A percentile compares a stretch with the other conserved stretches of the same genome.
Conservation (phyloP, 306 rosid species). For the Mucuna pruriens region DNA sequence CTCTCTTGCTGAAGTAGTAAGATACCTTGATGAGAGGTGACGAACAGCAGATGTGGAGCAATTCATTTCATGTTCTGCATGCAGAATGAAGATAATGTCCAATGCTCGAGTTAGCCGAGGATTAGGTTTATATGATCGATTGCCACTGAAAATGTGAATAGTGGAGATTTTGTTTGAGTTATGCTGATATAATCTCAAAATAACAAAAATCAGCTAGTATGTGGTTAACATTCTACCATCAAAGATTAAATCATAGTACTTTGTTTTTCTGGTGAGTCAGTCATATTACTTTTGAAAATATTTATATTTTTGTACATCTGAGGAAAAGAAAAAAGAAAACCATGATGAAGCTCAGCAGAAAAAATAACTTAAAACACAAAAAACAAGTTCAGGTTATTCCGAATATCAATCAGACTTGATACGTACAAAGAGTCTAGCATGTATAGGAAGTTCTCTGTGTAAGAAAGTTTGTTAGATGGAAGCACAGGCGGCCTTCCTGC, state of each 20-base stretch:
- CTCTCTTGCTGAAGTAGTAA: not conserved
- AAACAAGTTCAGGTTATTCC: not conserved
- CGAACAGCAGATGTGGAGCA: slow-evolving; percentile 91
- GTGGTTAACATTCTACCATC: not conserved
- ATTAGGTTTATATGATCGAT: slow-evolving; percentile 81
- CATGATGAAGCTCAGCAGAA: not conserved
- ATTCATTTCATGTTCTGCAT: slow-evolving; percentile 97
- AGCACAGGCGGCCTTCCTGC: slow-evolving; percentile 94
- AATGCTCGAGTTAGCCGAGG: slow-evolving; percentile 80
- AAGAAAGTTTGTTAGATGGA: slow-evolving; percentile 81
- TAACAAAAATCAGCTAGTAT: slow-evolving; percentile 15
- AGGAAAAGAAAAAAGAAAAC: not conserved
- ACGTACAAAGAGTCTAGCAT: slow-evolving; percentile 92
- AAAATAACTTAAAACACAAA: not conserved
- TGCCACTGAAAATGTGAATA: slow-evolving; percentile 63
- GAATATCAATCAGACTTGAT: not conserved
- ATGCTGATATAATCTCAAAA: not conserved
- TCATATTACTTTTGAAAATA: not conserved
- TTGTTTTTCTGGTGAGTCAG: not conserved
- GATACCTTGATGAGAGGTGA: slow-evolving; percentile 86
- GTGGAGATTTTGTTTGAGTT: slow-evolving; percentile 2
- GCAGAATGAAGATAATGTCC: slow-evolving; percentile 84
- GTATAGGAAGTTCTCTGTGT: slow-evolving; percentile 84
- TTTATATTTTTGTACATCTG: not conserved
- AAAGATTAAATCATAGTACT: not conserved